These are phyloP conservation scores for Oxytropis ochrocephala DNA, from an alignment of 306 rosid species.

Conservation along the genomic window DNA sequence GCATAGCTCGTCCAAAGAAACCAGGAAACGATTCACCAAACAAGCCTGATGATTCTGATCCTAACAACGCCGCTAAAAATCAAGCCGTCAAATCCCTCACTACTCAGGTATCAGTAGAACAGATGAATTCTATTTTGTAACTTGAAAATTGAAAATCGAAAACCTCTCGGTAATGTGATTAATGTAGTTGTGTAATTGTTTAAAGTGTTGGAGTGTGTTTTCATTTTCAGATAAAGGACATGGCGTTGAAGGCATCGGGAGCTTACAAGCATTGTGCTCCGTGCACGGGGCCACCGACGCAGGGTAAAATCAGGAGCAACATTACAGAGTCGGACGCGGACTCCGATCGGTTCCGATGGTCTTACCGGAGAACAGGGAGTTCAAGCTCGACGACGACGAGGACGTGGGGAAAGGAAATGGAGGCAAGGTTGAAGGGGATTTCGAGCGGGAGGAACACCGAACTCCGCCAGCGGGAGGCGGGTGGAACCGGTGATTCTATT, in stretches of 20 bases:
- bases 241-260: slow-evolving; percentile 94
- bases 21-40: slow-evolving; percentile 53
- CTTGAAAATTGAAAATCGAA: neutral
- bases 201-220: neutral
- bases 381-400: slow-evolving; percentile 67
- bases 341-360: slow-evolving; percentile 70
- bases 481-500: slow-evolving; percentile 59
- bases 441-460: slow-evolving; percentile 87
- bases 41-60: slow-evolving; percentile 58
- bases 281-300: slow-evolving; percentile 56
- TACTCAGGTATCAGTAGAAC: slow-evolving; percentile 45
- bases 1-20: slow-evolving; percentile 89
- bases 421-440: slow-evolving; percentile 83
- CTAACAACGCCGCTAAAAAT: slow-evolving; percentile 37
- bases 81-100: slow-evolving; percentile 75
- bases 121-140: neutral
- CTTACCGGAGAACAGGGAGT: slow-evolving; percentile 70
- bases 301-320: slow-evolving; percentile 29
- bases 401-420: slow-evolving; percentile 94
- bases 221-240: slow-evolving; percentile 66
- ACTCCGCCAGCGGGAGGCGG: slow-evolving; percentile 65
- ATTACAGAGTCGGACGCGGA: slow-evolving; percentile 63
- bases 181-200: neutral
- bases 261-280: slow-evolving; percentile 76
- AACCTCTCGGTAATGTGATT: neutral